A percentile compares a stretch with the other conserved stretches of the same genome.
Conservation (phyloP, 345 rosid genomes). For the Dipteronia dyeriana region DNA sequence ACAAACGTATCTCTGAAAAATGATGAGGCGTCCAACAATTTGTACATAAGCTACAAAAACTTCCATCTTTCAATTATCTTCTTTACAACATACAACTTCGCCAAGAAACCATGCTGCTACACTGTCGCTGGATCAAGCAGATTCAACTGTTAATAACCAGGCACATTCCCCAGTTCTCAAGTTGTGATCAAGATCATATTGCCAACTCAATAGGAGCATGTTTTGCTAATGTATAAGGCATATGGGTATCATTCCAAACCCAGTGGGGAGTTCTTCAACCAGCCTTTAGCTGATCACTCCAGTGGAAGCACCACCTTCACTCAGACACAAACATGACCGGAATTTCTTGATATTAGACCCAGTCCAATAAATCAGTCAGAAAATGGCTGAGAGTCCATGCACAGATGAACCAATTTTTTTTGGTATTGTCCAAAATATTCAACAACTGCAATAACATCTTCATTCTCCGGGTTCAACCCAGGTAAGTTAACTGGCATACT, state of each 20-base stretch:
- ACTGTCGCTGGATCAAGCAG: background rate
- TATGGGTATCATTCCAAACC: too few species aligned
- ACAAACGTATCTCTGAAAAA: background rate
- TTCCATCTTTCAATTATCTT: background rate
- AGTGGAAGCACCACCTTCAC: background rate
- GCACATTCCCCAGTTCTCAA: background rate
- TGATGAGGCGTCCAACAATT: background rate
- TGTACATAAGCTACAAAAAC: background rate
- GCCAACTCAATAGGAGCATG: background rate
- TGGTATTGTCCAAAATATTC: constrained; percentile 90
- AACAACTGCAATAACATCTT: constrained; percentile 75
- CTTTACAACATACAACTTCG: background rate
- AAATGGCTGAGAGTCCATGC: constrained; percentile 85
- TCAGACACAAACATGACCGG: background rate
- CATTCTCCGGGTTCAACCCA: constrained; percentile 67
- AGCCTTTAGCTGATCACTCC: background rate
- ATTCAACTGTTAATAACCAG: background rate
- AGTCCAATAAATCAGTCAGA: constrained; percentile 42
- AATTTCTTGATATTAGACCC: background rate
- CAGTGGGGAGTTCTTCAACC: background rate
- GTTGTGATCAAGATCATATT: background rate
- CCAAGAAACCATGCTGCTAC: background rate
- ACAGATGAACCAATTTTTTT: constrained; percentile 85
- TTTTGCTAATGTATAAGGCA: background rate
- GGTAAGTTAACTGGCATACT: constrained; percentile 42